These are phyloP conservation scores for Suhomyces kunorum DNA, from an alignment of 1,139 yeast genomes.

Conservation along the genomic window DNA sequence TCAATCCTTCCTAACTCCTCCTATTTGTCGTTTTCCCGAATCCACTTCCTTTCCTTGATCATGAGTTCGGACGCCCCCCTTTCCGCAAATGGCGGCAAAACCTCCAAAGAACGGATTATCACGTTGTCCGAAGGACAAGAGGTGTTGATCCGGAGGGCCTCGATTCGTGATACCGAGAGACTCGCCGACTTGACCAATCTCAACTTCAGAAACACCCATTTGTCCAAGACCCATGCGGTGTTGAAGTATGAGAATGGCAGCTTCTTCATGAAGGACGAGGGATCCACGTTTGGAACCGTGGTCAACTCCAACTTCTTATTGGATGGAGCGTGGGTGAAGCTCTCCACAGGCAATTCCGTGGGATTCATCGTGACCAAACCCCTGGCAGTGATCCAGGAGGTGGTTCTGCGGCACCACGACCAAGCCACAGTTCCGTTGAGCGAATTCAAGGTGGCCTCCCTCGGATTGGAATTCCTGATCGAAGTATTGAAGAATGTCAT, in stretches of 20 bases:
- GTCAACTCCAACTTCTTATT: constrained; percentile 29
- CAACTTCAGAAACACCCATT: constrained; percentile 33
- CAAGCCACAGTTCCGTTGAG: constrained; percentile 21
- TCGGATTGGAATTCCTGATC: constrained; percentile 28
- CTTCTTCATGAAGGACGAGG: constrained; percentile 31
- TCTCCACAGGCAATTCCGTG: constrained; percentile 28
- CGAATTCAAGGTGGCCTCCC: constrained; percentile 27
- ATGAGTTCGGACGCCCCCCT: neutral
- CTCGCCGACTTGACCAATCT: constrained; percentile 30
- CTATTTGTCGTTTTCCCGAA: neutral
- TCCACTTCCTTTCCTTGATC: constrained; percentile 4
- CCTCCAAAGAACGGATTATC: constrained; percentile 22
- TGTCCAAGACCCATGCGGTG: constrained; percentile 37
- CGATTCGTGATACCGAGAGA: constrained; percentile 28
- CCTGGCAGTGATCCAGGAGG: constrained; percentile 23
- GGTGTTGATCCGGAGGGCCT: constrained; percentile 30
- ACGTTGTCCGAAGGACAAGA: constrained; percentile 20
- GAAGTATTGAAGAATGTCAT: constrained; percentile 13
- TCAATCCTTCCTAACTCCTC: neutral
- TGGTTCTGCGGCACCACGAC: constrained; percentile 16
- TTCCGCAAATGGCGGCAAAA: neutral
- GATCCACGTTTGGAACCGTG: constrained; percentile 46
- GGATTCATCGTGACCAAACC: constrained; percentile 38
- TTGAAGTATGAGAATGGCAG: constrained; percentile 18
- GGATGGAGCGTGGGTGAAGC: constrained; percentile 22